Base-by-base conservation (phyloP, 805 yeast genomes). In the Scheffersomyces coipomensis region DNA sequence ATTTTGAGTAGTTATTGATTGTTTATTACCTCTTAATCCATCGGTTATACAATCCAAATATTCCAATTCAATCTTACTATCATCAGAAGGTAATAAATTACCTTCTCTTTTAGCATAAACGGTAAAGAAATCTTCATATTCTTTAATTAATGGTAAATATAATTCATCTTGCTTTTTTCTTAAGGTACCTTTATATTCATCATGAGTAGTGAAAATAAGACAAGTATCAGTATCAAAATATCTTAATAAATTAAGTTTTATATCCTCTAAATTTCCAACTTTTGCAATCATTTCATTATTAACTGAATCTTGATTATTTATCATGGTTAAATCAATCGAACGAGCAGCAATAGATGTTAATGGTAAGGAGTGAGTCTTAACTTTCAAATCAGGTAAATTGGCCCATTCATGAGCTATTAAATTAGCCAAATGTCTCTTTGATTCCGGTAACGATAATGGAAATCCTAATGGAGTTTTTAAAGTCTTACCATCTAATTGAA, bases 191-290 rank as follows among this genome's bases (percentile, higher is more conserved):
- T 86, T 90, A 56, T 85, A 88, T 58, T 91, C 98, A 30, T 68
- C 72, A 9, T 51, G 48, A 10, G 97, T 95, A 1, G 97, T 82
- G 54, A 90, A 85, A 7, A 91, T 88, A 38, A 93, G 71, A 46
- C 95, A 68, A 1, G 98, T 89, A 61, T 93, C 99, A 0, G 99
- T 93, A 59, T 93, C 99, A 42, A 95, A 69, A 56, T 90, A 93
- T 39, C 90, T 79, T 53, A 91, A 66, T 45, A 93, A 64, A 46
- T 76, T 76, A 31, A 72, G 61, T 44, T 78, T 75, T 16, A 88
- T 76, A 31, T 75, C 77, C 4, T 72, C 76, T 31, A 79, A 64
- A 44, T 71, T 76, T 8, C 90, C 89, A 27, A 82, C 73, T 56
- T 85, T 84, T 31, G 82, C 77, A 12, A 71, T 58, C 36, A 74